Percentiles rank a stretch among this genome's conserved stretches.
These are phyloP conservation scores for Saccharomyces cerevisiae DNA, from an alignment of 805 yeast species.

Conservation along the genomic window DNA sequence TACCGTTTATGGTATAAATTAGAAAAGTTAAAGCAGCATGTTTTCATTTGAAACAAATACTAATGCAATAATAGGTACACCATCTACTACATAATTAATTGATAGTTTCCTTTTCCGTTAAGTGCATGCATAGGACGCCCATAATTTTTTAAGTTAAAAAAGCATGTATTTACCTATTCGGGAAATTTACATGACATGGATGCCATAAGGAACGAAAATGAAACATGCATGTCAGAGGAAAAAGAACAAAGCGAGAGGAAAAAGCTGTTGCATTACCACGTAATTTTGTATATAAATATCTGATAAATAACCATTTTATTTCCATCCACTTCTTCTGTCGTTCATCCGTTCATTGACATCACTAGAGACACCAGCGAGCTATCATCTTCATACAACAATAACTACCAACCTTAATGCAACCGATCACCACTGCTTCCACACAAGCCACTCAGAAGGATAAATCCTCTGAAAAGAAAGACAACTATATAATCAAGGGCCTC, in stretches of 20 bases:
- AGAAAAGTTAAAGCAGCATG: background rate
- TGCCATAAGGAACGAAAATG: background rate
- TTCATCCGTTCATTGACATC: background rate
- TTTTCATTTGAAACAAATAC: background rate
- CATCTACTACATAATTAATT: background rate
- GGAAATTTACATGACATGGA: background rate
- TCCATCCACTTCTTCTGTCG: background rate
- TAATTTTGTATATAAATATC: background rate
- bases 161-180: background rate
- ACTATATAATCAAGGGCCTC: constrained; percentile 16
- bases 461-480: constrained; percentile 21
- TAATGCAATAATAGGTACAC: background rate
- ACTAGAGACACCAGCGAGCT: background rate
- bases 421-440: constrained; percentile 11
- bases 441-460: constrained; percentile 22
- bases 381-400: background rate
- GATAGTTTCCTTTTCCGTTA: background rate
- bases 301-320: background rate
- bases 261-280: background rate
- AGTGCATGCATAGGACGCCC: background rate
- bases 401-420: constrained; percentile 14
- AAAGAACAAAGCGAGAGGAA: background rate
- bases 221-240: background rate
- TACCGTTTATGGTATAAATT: background rate
- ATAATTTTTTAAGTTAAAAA: background rate